Evolutionary conservation across 139 green algal genomes (phyloP).

Genomic region (Tetratostichococcus sp.): DNA sequence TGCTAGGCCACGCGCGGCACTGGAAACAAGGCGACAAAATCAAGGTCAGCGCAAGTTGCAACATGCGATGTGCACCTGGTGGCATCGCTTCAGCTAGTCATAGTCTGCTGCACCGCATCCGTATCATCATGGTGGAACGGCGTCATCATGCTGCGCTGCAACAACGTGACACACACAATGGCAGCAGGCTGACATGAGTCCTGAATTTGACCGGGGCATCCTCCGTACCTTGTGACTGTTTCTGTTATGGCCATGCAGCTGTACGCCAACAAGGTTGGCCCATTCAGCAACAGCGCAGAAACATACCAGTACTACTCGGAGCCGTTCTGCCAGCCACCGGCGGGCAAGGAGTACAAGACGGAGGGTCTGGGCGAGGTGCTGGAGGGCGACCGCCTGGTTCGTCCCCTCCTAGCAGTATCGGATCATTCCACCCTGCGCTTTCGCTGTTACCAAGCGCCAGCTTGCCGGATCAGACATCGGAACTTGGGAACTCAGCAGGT

Average conservation of each 20-base stretch:
- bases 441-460: background rate
- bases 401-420: background rate
- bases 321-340: constrained; percentile 84
- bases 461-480: background rate
- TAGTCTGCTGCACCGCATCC: too few species aligned
- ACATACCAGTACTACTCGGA: constrained; percentile 96
- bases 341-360: constrained; percentile 74
- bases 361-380: constrained; percentile 86
- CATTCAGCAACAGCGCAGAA: constrained; percentile 77
- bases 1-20: background rate
- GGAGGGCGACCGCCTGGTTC: constrained; percentile 47
- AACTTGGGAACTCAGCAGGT: too few species aligned
- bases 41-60: background rate
- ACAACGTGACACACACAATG: too few species aligned
- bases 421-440: too few species aligned
- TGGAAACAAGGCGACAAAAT: background rate
- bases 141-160: too few species aligned
- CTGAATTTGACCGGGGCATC: too few species aligned
- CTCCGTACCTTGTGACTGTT: too few species aligned
- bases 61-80: too few species aligned
- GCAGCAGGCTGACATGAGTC: too few species aligned
- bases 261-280: constrained; percentile 64
- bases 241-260: too few species aligned
- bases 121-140: too few species aligned
- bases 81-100: too few species aligned